Evolutionary conservation across 441 rosid genomes (phyloP), one percentile per base, ranked within the genome.

Genomic region (Flueggea neowawraea): DNA sequence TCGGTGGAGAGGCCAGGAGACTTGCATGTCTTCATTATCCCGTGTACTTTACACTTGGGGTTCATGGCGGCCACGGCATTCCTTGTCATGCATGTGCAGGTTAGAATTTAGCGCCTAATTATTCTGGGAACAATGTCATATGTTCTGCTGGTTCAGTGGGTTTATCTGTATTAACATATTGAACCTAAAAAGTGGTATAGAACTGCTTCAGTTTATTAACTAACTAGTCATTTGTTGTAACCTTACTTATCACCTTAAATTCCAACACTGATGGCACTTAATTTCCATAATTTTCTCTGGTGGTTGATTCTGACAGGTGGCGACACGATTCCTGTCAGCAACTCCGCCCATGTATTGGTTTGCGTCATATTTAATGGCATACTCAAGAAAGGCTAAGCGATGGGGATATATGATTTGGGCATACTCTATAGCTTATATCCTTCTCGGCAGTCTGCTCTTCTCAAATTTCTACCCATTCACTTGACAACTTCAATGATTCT

Each of bases 391-490:
- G 47, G 60, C 69, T 15, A 72, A 70, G 69, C 77, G 60, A 72
- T 86, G 91, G 89, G 94, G 80, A 12, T 80, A 87, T 73, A 47
- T 84, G 71, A 84, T 87, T 52, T 81, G 94, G 91, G 75, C 81
- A 45, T 91, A 88, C 55, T 85, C 77, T 67, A 72, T 63, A 14
- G 90, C 94, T 44, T 89, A 83, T 69, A 81, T 85, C 70, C 95
- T 94, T 63, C 87, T 94, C 2, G 98, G 97, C 54, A 75, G 90
- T 73, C 63, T 91, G 68, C 94, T 91, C 63, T 91, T 94, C 75
- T 74, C 98, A 13, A 94, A 89, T 78, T 89, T 94, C 80, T 89
- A 90, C 61, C 98, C 97, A 16, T 90, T 89, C 76, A 94, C 98
- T 61, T 90, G 84, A 86, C 14, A 44, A 60, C 48, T n/a, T 3